These are phyloP conservation scores for Phytophthora lateralis DNA, from an alignment of 352 stramenopile genomes.

Conservation along the genomic window DNA sequence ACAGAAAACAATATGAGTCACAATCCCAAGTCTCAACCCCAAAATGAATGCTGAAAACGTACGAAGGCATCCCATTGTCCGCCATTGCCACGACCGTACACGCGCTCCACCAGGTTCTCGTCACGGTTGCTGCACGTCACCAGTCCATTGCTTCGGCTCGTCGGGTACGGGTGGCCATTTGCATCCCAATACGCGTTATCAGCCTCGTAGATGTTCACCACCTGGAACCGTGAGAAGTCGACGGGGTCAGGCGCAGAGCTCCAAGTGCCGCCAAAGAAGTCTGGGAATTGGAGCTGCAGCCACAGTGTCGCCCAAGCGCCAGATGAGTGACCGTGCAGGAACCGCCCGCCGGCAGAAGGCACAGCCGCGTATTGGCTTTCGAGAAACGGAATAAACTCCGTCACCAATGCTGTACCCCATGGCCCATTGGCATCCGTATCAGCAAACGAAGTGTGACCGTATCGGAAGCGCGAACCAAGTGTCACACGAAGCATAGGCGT, in stretches of 20 bases:
- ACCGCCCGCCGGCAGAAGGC: conserved; percentile 42
- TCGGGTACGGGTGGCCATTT: conserved; percentile 58
- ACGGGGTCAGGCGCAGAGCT: conserved; percentile 76
- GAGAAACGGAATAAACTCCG: conserved; percentile 73
- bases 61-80: conserved; percentile 84
- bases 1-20: conserved; percentile 15
- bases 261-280: conserved; percentile 79
- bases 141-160: conserved; percentile 55
- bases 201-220: conserved; percentile 73
- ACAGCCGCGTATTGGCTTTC: conserved; percentile 57
- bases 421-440: conserved; percentile 69
- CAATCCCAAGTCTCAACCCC: not conserved
- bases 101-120: conserved; percentile 74
- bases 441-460: conserved; percentile 78
- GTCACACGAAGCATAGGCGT: conserved; percentile 74
- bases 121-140: conserved; percentile 68
- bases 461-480: conserved; percentile 75
- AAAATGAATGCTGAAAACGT: conserved; percentile 29
- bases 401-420: conserved; percentile 68
- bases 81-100: conserved; percentile 68
- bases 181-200: conserved; percentile 79
- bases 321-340: conserved; percentile 76
- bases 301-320: conserved; percentile 74
- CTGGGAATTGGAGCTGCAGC: conserved; percentile 74
- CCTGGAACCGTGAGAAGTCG: conserved; percentile 72